Evolutionary conservation across 2,329 filamentous ascomycete species (phyloP), one percentile per base, ranked within the genome.

Genomic region (Reticulascus tulasneorum): DNA sequence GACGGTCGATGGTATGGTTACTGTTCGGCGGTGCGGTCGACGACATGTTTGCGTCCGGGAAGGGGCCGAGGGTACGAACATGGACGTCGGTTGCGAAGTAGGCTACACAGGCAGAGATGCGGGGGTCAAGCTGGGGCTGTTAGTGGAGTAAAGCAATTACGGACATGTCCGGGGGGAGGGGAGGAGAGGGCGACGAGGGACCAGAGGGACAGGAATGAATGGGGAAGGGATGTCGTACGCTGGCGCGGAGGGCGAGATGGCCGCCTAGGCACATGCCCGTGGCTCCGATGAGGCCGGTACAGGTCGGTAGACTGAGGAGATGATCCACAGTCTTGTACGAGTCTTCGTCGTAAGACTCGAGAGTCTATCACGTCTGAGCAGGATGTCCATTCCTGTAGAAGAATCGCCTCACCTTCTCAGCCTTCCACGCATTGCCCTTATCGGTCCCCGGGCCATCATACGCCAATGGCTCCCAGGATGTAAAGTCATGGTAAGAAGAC

Each of bases 81-180:
- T 96, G 91, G 34, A 96, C 81, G 64, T 96, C 91, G 7, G 90
- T 96, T 8, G 87, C 88, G 62, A 96, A 96, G 68, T 89, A 97
- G 58, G 87, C 83, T 20, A 94, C 84, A 23, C 81, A 80, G 20
- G 87, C 86, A 24, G 74, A 73, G 40, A 96, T 77, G 38, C 90
- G 76, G 16, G 76, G 71, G 59, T 96, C 88, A 31, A 96, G 73
- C 51, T 77, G 44, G 8, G 20, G 24, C 17, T 10, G 24, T 32
- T 25, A 22, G 29, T 10, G 10, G 10, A 4, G 10, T 1, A 12
- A 15, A 10, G 10, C n/a, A 10, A 9, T 7, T 13, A 9, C 12
- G 19, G 12, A 15, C 9, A 13, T 7, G 9, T 7, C n/a, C 2
- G 12, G 27, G n/a, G 13, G 23, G 19, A 9, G 19, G 13, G 27